These are phyloP conservation scores for Tetrahymena malaccensis DNA, from an alignment of 73 alveolate genomes.

Conservation along the genomic window DNA sequence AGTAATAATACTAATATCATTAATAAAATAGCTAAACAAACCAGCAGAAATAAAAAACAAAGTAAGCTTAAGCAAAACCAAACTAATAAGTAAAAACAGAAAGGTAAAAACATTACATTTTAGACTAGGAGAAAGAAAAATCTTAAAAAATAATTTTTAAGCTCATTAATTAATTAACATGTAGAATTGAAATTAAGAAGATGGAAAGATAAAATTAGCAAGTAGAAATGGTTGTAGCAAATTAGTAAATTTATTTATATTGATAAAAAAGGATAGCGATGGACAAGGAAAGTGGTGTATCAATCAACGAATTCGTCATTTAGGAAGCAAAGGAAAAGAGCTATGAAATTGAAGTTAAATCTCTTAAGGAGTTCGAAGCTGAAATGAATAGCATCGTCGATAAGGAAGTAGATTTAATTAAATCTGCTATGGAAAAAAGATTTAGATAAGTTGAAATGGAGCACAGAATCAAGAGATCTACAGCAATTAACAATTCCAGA, in stretches of 20 bases:
- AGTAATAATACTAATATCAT: neutral
- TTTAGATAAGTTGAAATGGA: conserved; percentile 5
- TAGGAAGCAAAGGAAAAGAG: conserved; percentile 43
- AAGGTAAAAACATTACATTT: neutral
- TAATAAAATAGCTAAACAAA: neutral
- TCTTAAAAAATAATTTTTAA: neutral
- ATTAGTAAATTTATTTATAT: neutral
- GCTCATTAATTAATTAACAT: neutral
- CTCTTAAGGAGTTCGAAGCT: conserved; percentile 33
- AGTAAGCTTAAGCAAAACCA: neutral
- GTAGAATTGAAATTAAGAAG: neutral
- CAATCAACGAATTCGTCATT: conserved; percentile 33
- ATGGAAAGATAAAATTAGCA: neutral
- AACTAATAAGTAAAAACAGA: neutral
- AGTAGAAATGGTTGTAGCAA: neutral
- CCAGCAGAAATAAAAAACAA: neutral
- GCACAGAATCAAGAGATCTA: conserved; percentile 26
- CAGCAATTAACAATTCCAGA: conserved; percentile 19
- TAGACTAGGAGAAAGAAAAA: neutral
- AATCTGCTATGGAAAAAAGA: conserved; percentile 1
- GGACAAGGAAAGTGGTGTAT: conserved; percentile 4
- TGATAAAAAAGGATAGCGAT: neutral
- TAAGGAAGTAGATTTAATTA: conserved; percentile 5
- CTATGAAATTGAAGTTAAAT: conserved; percentile 36
- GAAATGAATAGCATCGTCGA: conserved; percentile 37